Evolutionary conservation across 2,329 filamentous ascomycete species (phyloP).

Genomic region (Coniochaeta ligniaria): DNA sequence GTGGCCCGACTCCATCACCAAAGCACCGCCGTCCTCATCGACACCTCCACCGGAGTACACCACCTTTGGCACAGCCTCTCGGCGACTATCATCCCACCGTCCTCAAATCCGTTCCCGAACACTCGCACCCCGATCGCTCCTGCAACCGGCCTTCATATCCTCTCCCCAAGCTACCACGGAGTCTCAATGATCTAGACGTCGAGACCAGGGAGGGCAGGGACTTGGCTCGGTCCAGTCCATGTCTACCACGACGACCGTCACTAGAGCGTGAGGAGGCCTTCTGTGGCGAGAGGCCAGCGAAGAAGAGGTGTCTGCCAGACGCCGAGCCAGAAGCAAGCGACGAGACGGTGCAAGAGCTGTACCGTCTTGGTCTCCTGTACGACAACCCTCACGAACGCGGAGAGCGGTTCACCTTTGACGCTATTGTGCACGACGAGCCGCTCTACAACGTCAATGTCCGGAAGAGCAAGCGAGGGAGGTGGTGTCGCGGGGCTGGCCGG

Average conservation of each 20-base stretch:
- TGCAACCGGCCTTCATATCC: not conserved
- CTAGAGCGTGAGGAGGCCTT: slow-evolving; percentile 42
- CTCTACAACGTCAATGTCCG: slow-evolving; percentile 26
- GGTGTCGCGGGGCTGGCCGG: slow-evolving; percentile 15
- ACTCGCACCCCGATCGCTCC: not conserved
- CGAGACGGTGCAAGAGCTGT: slow-evolving; percentile 31
- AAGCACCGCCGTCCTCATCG: not conserved
- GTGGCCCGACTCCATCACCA: not conserved
- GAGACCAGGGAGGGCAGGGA: slow-evolving; percentile 14
- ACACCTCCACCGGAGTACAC: not conserved
- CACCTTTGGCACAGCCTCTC: not conserved
- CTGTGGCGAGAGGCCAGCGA: slow-evolving; percentile 29
- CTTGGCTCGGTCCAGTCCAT: slow-evolving; percentile 22
- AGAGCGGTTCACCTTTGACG: slow-evolving; percentile 29
- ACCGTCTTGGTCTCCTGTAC: slow-evolving; percentile 36
- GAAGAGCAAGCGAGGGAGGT: slow-evolving; percentile 20
- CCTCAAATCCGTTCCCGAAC: not conserved
- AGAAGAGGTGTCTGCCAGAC: slow-evolving; percentile 11
- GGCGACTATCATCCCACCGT: not conserved
- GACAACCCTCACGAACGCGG: slow-evolving; percentile 29
- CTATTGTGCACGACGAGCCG: slow-evolving; percentile 29
- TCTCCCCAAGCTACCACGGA: not conserved
- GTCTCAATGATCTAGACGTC: not conserved
- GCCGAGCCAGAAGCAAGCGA: slow-evolving; percentile 4
- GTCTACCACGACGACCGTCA: slow-evolving; percentile 28